These are phyloP conservation scores for Omphalea diandra DNA, from an alignment of 441 rosid species.

Conservation along the genomic window DNA sequence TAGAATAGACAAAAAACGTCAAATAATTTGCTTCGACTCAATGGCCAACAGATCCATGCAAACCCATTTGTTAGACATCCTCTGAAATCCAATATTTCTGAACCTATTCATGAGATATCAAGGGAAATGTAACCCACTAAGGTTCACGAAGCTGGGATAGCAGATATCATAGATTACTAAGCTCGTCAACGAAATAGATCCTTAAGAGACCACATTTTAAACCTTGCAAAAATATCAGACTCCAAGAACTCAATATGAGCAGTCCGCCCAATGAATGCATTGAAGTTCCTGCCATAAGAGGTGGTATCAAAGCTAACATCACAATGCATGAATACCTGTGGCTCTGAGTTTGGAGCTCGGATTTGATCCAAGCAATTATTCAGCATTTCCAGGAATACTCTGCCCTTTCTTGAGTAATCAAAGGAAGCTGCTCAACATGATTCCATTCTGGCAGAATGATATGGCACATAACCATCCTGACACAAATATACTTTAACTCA, in stretches of 20 bases:
- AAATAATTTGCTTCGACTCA: not conserved
- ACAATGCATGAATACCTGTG: conserved; percentile 81
- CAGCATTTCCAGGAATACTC: conserved; percentile 83
- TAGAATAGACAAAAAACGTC: not conserved
- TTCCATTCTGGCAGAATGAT: conserved; percentile 94
- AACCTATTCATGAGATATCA: not conserved
- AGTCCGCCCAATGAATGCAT: conserved; percentile 84
- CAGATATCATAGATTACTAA: not conserved
- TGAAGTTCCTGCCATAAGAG: conserved; percentile 72
- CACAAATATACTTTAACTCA: not conserved
- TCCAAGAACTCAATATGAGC: conserved; percentile 96
- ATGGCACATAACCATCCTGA: conserved; percentile 97
- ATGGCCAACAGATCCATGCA: not conserved
- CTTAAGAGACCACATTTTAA: conserved; percentile 95
- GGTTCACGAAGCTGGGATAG: not conserved
- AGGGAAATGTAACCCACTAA: no score
- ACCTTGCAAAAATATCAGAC: conserved; percentile 73
- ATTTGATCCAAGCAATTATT: conserved; percentile 87
- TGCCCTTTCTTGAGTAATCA: conserved; percentile 77
- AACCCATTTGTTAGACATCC: not conserved
- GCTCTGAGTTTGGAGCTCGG: conserved; percentile 63
- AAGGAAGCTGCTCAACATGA: conserved; percentile 64
- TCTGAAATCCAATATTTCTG: not conserved
- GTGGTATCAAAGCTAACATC: conserved; percentile 84
- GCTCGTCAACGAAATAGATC: conserved; percentile 56